Conservation (phyloP, 139 green algal genomes). For the Klebsormidium nitens region DNA sequence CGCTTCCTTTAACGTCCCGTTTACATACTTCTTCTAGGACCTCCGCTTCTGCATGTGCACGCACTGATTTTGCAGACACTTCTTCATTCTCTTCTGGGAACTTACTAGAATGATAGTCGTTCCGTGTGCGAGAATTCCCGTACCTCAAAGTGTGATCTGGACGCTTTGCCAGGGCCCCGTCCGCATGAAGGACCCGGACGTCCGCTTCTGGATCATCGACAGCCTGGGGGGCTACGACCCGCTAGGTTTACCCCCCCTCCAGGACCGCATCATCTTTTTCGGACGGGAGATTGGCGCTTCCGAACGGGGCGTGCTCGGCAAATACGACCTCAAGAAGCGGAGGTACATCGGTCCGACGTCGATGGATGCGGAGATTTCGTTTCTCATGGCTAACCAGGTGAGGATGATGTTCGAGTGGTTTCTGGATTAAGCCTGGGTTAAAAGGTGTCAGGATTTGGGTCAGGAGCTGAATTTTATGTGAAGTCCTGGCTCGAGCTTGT, state of each 20-base stretch:
- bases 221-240: conserved; percentile 2
- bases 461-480: too few species aligned
- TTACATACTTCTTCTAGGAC: too few species aligned
- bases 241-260: conserved; percentile 15
- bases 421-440: conserved; percentile 33
- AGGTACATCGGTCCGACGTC: conserved; percentile 85
- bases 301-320: conserved; percentile 25
- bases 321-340: conserved; percentile 62
- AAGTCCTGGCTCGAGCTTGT: too few species aligned
- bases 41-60: too few species aligned
- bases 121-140: too few species aligned
- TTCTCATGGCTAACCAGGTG: conserved; percentile 87
- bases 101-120: too few species aligned
- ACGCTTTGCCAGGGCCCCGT: conserved; percentile 38
- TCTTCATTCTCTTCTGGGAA: too few species aligned
- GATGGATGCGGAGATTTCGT: conserved; percentile 92
- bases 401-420: too few species aligned
- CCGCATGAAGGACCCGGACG: conserved; percentile 21
- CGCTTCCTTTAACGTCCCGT: too few species aligned
- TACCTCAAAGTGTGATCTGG: too few species aligned
- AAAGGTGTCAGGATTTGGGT: neutral
- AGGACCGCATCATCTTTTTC: conserved; percentile 62
- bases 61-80: too few species aligned
- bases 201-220: conserved; percentile 42
- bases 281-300: conserved; percentile 56